A percentile compares a stretch with the other conserved stretches of the same genome.
Evolutionary conservation across 192 early-diverging fungal species (phyloP).

Genomic region (Linderina pennispora): DNA sequence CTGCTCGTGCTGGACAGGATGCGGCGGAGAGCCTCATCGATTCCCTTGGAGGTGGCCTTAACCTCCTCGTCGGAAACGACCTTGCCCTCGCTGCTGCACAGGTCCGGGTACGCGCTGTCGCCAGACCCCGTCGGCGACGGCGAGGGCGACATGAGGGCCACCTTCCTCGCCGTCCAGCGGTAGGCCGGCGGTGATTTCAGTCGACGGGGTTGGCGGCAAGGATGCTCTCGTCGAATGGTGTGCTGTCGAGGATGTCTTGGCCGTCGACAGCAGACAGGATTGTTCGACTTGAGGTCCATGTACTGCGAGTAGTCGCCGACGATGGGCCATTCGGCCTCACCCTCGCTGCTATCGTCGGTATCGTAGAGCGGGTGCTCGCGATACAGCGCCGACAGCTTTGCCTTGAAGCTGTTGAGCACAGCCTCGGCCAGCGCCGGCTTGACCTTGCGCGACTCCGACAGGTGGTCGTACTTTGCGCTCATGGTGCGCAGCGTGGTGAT

Average conservation of each 20-base stretch:
- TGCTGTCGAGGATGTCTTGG: slow-evolving; percentile 10
- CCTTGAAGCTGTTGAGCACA: slow-evolving; percentile 49
- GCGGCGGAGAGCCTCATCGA: slow-evolving; percentile 40
- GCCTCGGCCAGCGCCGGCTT: slow-evolving; percentile 46
- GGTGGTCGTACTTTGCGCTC: slow-evolving; percentile 46
- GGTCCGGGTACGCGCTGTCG: slow-evolving; percentile 2
- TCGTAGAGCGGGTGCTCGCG: slow-evolving; percentile 32
- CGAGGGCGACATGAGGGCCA: slow-evolving; percentile 14
- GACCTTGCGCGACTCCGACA: slow-evolving; percentile 43
- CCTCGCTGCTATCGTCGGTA: slow-evolving; percentile 31
- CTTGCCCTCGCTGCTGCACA: background rate
- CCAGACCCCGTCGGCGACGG: slow-evolving; percentile 6
- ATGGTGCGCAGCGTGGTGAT: slow-evolving; percentile 35
- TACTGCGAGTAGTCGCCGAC: slow-evolving; percentile 13
- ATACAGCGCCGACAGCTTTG: slow-evolving; percentile 40
- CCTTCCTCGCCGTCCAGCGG: background rate
- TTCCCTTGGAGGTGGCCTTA: slow-evolving; percentile 17
- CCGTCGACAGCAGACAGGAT: too few relatives aligned
- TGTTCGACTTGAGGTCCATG: slow-evolving; percentile 11
- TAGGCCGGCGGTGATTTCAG: too few relatives aligned
- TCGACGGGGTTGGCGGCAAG: slow-evolving; percentile 13
- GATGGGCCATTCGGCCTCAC: slow-evolving; percentile 33
- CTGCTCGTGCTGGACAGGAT: slow-evolving; percentile 32
- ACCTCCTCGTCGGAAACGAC: slow-evolving; percentile 14
- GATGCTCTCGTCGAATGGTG: slow-evolving; percentile 26